A percentile compares a stretch with the other conserved stretches of the same genome.
phyloP scores from a whole-genome alignment of 176 grass and related monocot species.

The Avena insularis region DNA sequence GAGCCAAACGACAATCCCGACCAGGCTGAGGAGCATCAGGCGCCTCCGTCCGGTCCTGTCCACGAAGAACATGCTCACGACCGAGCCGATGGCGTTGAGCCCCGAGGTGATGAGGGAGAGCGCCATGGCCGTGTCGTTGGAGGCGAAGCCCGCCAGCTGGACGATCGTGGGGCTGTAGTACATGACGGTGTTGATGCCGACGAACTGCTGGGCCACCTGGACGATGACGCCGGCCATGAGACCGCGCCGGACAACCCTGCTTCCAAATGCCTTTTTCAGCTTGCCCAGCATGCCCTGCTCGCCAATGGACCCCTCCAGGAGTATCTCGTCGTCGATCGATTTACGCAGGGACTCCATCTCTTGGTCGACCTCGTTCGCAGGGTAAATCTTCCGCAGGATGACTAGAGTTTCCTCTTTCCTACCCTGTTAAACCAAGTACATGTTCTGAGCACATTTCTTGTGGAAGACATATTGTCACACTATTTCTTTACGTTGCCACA shows the following conservation, averaged over 20 bases:
- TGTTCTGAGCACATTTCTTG: conserved; percentile 12
- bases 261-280: conserved; percentile 74
- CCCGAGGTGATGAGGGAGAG: conserved; percentile 92
- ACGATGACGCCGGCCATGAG: conserved; percentile 76
- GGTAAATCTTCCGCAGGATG: conserved; percentile 92
- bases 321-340: conserved; percentile 80
- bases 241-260: conserved; percentile 70
- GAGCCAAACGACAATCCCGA: conserved; percentile 76
- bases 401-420: conserved; percentile 80
- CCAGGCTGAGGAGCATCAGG: conserved; percentile 82
- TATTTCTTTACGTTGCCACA: too few relatives aligned
- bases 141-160: conserved; percentile 84
- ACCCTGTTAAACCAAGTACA: conserved; percentile 50
- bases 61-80: conserved; percentile 95
- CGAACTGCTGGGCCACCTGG: conserved; percentile 93
- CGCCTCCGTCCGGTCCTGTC: conserved; percentile 73
- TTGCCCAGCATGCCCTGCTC: conserved; percentile 58
- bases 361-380: conserved; percentile 73
- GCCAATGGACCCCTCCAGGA: conserved; percentile 76
- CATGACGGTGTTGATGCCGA: conserved; percentile 98
- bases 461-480: background rate
- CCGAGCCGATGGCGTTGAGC: conserved; percentile 78
- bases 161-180: conserved; percentile 99
- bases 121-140: conserved; percentile 81
- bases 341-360: conserved; percentile 81